Evolutionary conservation across 768 basidiomycete species (phyloP).

Genomic region (Tephrocybe sp.): DNA sequence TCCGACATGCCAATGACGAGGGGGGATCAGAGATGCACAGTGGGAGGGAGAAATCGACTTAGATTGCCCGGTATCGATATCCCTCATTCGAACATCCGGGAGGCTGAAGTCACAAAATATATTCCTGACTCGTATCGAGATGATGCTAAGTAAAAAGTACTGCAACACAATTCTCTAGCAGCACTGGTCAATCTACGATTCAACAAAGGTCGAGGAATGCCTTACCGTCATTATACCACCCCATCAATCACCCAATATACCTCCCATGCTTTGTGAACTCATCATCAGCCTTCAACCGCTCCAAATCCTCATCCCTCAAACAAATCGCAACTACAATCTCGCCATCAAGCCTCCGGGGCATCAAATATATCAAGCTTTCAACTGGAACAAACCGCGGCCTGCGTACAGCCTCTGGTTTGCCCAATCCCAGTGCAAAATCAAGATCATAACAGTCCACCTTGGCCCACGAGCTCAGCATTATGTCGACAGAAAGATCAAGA

Average conservation of each 20-base stretch:
- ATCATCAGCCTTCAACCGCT: slow-evolving; percentile 21
- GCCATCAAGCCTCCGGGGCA: slow-evolving; percentile 22
- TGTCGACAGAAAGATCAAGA: slow-evolving; percentile 17
- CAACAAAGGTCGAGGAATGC: too few relatives aligned
- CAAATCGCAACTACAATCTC: slow-evolving; percentile 21
- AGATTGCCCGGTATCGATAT: too few relatives aligned
- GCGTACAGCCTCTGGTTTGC: slow-evolving; percentile 24
- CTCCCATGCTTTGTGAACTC: slow-evolving; percentile 20
- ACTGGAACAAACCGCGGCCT: slow-evolving; percentile 24
- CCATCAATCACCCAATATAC: slow-evolving; percentile 16
- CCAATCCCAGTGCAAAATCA: slow-evolving; percentile 24
- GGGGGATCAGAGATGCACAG: too few relatives aligned
- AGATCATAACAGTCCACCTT: slow-evolving; percentile 21
- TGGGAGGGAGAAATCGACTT: too few relatives aligned
- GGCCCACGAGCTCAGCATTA: slow-evolving; percentile 30
- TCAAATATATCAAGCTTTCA: slow-evolving; percentile 27
- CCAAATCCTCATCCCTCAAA: slow-evolving; percentile 28
- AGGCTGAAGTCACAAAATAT: too few relatives aligned
- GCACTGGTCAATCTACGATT: too few relatives aligned
- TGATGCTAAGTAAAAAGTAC: too few relatives aligned
- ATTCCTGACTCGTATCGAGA: too few relatives aligned
- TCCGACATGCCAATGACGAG: too few relatives aligned
- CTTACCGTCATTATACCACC: too few relatives aligned
- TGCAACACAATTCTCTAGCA: too few relatives aligned
- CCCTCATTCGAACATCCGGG: too few relatives aligned